These are phyloP conservation scores for Suillus spraguei DNA, from an alignment of 768 basidiomycete species.

Conservation along the genomic window DNA sequence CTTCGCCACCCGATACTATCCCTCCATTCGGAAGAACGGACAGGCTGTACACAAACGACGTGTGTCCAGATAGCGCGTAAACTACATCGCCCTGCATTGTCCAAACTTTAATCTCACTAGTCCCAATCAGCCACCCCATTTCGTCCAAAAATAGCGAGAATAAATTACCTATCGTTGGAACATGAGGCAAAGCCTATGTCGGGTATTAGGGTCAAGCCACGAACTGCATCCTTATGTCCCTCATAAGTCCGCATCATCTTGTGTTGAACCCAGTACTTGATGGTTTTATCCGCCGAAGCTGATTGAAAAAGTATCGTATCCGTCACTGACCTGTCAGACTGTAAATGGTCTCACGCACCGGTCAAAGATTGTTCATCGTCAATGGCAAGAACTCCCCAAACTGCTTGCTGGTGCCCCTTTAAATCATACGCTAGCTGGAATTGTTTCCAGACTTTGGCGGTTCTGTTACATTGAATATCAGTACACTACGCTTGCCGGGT, in stretches of 20 bases:
- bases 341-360: constrained; percentile 47
- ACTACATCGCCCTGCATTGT: constrained; percentile 77
- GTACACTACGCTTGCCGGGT: background rate
- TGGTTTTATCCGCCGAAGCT: constrained; percentile 96
- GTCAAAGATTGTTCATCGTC: constrained; percentile 80
- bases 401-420: constrained; percentile 85
- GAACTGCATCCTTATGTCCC: constrained; percentile 92
- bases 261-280: constrained; percentile 84
- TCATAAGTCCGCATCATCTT: constrained; percentile 74
- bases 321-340: constrained; percentile 10
- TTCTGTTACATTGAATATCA: constrained; percentile 47
- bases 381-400: constrained; percentile 89
- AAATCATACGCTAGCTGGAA: constrained; percentile 74
- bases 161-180: constrained; percentile 84
- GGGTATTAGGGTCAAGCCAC: constrained; percentile 77
- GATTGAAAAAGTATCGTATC: constrained; percentile 42
- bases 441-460: constrained; percentile 92
- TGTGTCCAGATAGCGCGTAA: constrained; percentile 88
- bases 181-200: constrained; percentile 95
- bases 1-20: constrained; percentile 91
- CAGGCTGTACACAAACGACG: constrained; percentile 94
- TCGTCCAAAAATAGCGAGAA: background rate
- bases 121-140: constrained; percentile 11
- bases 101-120: constrained; percentile 92
- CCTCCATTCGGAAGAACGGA: constrained; percentile 81